A percentile compares a stretch with the other conserved stretches of the same genome.
phyloP scores from a whole-genome alignment of 2,329 filamentous ascomycete genomes.

The Aureobasidium vineae region DNA sequence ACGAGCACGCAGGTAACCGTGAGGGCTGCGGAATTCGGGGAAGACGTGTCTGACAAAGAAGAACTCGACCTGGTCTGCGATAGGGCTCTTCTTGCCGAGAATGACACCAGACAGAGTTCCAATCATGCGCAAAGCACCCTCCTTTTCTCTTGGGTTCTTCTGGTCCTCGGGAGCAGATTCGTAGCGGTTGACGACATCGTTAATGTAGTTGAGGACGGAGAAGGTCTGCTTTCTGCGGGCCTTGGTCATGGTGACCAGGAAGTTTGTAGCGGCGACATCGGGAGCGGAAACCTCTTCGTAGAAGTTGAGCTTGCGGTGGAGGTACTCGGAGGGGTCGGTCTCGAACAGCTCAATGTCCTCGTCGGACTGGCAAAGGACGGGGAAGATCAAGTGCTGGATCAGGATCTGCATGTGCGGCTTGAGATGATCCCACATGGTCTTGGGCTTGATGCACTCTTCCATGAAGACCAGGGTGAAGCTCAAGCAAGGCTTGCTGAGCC shows the following conservation, averaged over 20 bases:
- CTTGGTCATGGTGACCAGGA: conserved; percentile 92
- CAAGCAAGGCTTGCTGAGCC: conserved; percentile 91
- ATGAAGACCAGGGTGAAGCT: conserved; percentile 93
- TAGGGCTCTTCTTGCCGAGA: conserved; percentile 95
- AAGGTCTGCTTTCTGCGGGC: conserved; percentile 93
- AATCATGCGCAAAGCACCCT: conserved; percentile 95
- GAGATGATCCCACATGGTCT: conserved; percentile 92
- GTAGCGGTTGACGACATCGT: conserved; percentile 90
- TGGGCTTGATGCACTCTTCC: conserved; percentile 96
- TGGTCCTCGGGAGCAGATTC: conserved; percentile 78
- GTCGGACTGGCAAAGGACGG: conserved; percentile 84
- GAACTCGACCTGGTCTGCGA: conserved; percentile 95
- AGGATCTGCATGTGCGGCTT: conserved; percentile 92
- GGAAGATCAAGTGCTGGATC: conserved; percentile 93
- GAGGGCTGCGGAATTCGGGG: conserved; percentile 89
- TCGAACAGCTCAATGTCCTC: conserved; percentile 94
- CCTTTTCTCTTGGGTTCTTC: conserved; percentile 94
- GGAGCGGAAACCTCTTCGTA: conserved; percentile 96
- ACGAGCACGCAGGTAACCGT: conserved; percentile 88
- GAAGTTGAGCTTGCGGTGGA: conserved; percentile 95
- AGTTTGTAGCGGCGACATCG: conserved; percentile 94
- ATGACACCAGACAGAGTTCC: conserved; percentile 92
- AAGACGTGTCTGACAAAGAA: conserved; percentile 99
- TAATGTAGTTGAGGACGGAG: conserved; percentile 90
- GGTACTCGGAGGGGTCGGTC: conserved; percentile 91